Evolutionary conservation across 129 eudicot species (phyloP).

Genomic region (Deinandra increscens): DNA sequence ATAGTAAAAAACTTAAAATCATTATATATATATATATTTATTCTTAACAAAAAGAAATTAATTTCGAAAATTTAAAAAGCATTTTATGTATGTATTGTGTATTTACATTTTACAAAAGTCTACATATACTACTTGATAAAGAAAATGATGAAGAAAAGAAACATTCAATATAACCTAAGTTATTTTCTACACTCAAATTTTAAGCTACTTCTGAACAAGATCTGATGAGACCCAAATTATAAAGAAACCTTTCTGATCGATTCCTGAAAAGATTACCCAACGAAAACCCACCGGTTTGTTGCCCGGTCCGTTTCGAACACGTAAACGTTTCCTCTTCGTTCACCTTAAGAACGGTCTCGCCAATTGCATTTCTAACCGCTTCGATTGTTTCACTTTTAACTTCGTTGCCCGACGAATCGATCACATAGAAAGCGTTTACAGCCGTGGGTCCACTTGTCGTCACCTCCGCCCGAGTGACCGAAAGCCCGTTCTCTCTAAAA

Average conservation of each 20-base stretch:
- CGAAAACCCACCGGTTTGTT: conserved; percentile 55
- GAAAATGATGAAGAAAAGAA: too few species aligned
- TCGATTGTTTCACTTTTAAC: conserved; percentile 70
- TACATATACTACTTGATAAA: too few species aligned
- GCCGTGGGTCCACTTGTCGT: conserved; percentile 72
- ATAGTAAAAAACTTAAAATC: too few species aligned
- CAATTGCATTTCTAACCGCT: conserved; percentile 67
- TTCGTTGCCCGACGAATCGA: conserved; percentile 55
- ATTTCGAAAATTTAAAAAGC: neutral
- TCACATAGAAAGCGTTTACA: conserved; percentile 65
- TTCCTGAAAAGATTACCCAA: conserved; percentile 57
- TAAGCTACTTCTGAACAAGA: conserved; percentile 51
- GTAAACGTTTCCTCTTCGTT: conserved; percentile 48
- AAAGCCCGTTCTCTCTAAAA: conserved; percentile 79
- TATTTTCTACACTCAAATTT: conserved; percentile 10
- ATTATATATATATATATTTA: neutral
- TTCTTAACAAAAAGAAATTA: neutral
- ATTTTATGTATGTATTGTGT: neutral
- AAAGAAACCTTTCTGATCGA: conserved; percentile 69
- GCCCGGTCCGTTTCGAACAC: conserved; percentile 27
- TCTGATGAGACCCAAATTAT: conserved; percentile 69
- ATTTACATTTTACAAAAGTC: conserved; percentile 14
- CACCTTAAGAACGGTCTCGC: conserved; percentile 54
- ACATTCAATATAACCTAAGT: conserved; percentile 9
- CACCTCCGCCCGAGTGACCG: conserved; percentile 82